Base-by-base conservation (phyloP, 805 yeast genomes). In the Alloascoidea africana region DNA sequence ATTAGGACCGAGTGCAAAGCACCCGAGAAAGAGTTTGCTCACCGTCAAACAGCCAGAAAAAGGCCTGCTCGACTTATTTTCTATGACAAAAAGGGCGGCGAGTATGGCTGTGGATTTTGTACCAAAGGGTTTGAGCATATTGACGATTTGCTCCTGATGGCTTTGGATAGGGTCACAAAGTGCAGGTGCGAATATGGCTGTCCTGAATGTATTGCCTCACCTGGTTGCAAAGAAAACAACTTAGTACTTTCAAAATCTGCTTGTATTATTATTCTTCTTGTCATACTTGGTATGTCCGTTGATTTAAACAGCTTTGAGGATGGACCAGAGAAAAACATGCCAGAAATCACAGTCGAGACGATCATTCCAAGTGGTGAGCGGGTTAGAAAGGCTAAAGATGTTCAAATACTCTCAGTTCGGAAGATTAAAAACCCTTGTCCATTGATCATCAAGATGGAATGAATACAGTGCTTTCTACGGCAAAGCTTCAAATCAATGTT, bases 1-100 rank as follows among this genome's bases (percentile, higher is more conserved):
- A 66, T 91, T 11, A 71, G 70, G 34, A 84, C 97, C 0, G 99
- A 91, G 55, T 91, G 99, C 56, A 91, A 91, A 50, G 96, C 97
- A 0, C 96, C 98, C 0, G 94, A 86, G 45, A 91, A 91, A 49
- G 99, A 91, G 52, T 83, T 89, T 63, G 83, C 95, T 1, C 36
- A 40, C n/a, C 58, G 85, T 18, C 81, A 81, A 49, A 68, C 89
- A 0, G 55, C 57, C 14, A 60, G 98, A 32, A 71, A 69, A 40
- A 60, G 99, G 33, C 97, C 97, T 0, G 94, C 94, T 0, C 62
- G 98, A 38, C 59, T 91, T 36, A 73, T 87, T 1, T 81, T 91
- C 46, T 76, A 75, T 50, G 97, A 91, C 53, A 67, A 84, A 1
- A 74, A 76, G 48, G 95, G 94, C 6, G 94, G 94, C 1, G 65